Percentiles rank a stretch among this genome's conserved stretches.
These are phyloP conservation scores for Ganoderma resinaceum DNA, from an alignment of 1,284 basidiomycete species.

Conservation along the genomic window DNA sequence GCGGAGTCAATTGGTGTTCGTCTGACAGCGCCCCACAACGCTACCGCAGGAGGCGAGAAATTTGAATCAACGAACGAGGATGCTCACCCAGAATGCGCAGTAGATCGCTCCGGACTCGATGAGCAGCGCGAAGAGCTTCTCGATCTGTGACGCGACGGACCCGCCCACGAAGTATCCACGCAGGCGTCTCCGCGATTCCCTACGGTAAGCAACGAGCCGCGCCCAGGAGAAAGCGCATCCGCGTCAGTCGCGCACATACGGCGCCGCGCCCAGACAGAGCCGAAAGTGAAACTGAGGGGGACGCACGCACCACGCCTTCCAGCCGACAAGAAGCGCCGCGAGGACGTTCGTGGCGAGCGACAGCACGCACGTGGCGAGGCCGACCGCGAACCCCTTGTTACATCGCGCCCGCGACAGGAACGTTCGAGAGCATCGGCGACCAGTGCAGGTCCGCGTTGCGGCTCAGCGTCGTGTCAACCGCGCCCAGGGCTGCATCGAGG, in stretches of 20 bases:
- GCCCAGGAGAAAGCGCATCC: no score
- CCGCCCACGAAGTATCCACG: no score
- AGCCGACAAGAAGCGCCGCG: background rate
- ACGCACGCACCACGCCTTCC: background rate
- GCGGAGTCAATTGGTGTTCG: no score
- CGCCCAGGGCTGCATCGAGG: background rate
- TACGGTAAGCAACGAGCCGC: no score
- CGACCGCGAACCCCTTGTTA: background rate
- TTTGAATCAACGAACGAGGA: no score
- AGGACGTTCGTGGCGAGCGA: background rate
- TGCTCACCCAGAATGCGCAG: background rate
- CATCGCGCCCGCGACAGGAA: background rate
- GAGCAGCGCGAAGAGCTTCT: background rate
- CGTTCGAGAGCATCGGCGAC: no score
- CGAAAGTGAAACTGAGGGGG: background rate
- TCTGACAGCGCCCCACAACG: no score
- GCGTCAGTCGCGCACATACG: no score
- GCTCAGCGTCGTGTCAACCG: background rate
- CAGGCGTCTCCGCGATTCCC: background rate
- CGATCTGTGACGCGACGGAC: background rate
- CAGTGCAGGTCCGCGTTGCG: no score
- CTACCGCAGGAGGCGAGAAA: no score
- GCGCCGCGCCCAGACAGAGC: no score
- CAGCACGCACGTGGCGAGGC: background rate
- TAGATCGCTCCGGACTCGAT: slow-evolving; percentile 3